Percentiles rank a stretch among this genome's conserved stretches.
Conservation (phyloP, 495 filamentous ascomycete species). For the Cetradonia linearis region DNA sequence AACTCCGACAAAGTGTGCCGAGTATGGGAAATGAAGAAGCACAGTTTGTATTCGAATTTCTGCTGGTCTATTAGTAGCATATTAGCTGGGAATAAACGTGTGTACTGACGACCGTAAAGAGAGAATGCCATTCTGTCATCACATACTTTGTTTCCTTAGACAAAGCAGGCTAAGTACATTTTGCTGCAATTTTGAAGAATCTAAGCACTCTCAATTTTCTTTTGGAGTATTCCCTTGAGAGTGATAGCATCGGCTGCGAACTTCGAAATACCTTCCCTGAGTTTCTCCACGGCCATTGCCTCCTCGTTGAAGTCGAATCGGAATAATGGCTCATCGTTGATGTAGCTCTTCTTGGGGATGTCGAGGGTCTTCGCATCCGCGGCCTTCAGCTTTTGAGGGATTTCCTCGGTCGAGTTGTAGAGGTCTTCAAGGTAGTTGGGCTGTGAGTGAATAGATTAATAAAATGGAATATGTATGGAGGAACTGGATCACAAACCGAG, state of each 20-base stretch:
- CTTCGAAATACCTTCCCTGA: constrained; percentile 96
- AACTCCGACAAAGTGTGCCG: constrained; percentile 9
- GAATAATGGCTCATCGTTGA: constrained; percentile 81
- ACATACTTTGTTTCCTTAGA: constrained; percentile 13
- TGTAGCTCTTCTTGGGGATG: constrained; percentile 81
- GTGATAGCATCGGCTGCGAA: constrained; percentile 93
- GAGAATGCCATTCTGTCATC: neutral
- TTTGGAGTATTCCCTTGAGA: constrained; percentile 81
- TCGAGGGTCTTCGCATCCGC: constrained; percentile 52
- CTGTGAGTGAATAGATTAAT: constrained; percentile 31
- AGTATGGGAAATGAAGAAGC: neutral
- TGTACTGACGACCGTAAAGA: neutral
- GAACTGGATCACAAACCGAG: constrained; percentile 41
- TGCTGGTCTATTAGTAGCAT: neutral
- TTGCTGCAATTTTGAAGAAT: neutral
- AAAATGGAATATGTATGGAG: neutral
- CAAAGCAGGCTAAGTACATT: constrained; percentile 13
- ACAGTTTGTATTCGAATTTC: too few species aligned
- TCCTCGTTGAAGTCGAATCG: constrained; percentile 99
- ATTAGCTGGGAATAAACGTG: neutral
- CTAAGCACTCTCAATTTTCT: constrained; percentile 55
- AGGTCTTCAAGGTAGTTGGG: constrained; percentile 92
- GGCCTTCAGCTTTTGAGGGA: constrained; percentile 89
- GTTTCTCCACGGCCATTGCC: constrained; percentile 97
- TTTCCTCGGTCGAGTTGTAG: constrained; percentile 61